These are phyloP conservation scores for Phytophthora pisi DNA, from an alignment of 352 stramenopile genomes.

Conservation along the genomic window DNA sequence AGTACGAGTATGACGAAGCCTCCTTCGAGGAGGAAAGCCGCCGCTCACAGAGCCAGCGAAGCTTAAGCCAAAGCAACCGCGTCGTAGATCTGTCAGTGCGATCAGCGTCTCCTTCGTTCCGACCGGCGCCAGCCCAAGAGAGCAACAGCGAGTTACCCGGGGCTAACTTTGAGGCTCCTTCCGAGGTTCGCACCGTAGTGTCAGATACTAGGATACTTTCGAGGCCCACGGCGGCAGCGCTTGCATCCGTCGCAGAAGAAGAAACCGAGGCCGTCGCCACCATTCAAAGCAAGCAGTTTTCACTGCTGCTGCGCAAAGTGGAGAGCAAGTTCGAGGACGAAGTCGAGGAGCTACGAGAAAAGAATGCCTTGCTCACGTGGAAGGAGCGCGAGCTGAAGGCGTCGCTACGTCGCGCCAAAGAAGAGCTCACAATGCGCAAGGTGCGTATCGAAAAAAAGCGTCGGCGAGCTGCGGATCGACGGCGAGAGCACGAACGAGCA, in stretches of 20 bases:
- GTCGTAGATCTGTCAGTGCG: slow-evolving; percentile 73
- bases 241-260: slow-evolving; percentile 30
- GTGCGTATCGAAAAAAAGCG: slow-evolving; percentile 77
- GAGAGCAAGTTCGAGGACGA: slow-evolving; percentile 86
- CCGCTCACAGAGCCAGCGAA: slow-evolving; percentile 41
- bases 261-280: slow-evolving; percentile 30
- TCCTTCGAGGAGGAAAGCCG: slow-evolving; percentile 82
- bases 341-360: slow-evolving; percentile 71
- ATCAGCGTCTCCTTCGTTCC: slow-evolving; percentile 45
- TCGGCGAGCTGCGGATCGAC: slow-evolving; percentile 60
- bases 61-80: slow-evolving; percentile 41
- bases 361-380: slow-evolving; percentile 70
- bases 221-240: slow-evolving; percentile 29
- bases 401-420: slow-evolving; percentile 57
- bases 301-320: slow-evolving; percentile 74
- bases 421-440: slow-evolving; percentile 74
- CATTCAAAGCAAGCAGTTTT: slow-evolving; percentile 54
- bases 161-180: slow-evolving; percentile 16
- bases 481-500: slow-evolving; percentile 60
- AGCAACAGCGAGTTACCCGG: slow-evolving; percentile 19
- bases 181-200: slow-evolving; percentile 40
- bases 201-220: slow-evolving; percentile 55
- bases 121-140: slow-evolving; percentile 18
- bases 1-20: slow-evolving; percentile 67
- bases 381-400: slow-evolving; percentile 79